Conservation (phyloP, 768 basidiomycete genomes). For the Suillus luteus region DNA sequence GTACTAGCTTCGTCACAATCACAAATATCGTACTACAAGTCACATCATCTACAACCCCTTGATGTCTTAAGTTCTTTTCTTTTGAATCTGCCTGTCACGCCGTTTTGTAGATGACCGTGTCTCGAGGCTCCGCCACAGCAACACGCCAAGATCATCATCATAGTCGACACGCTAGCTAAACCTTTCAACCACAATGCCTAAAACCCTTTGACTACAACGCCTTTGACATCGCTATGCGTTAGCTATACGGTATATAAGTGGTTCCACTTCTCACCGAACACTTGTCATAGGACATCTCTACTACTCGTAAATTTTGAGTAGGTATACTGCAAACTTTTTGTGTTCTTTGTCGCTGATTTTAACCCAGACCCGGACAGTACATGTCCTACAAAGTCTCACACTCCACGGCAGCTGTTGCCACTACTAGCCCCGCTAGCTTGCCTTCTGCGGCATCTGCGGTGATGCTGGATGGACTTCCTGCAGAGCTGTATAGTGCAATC, state of each 20-base stretch:
- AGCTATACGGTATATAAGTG: background rate
- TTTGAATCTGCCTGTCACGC: no score
- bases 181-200: background rate
- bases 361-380: no score
- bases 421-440: background rate
- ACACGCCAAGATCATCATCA: no score
- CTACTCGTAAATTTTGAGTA: background rate
- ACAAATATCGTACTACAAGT: background rate
- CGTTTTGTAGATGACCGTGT: no score
- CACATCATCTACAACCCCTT: background rate
- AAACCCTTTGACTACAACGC: background rate
- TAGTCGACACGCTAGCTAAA: background rate
- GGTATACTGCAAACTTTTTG: background rate
- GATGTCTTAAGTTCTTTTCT: no score
- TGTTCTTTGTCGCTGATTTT: background rate
- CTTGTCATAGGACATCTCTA: background rate
- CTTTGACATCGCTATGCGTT: background rate
- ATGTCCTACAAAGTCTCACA: slow-evolving; percentile 1
- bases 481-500: slow-evolving; percentile 67
- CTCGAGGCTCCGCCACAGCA: no score
- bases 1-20: background rate
- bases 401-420: background rate
- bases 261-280: background rate
- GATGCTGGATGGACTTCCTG: slow-evolving; percentile 46
- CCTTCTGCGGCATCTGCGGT: background rate